phyloP scores from a whole-genome alignment of 2,329 filamentous ascomycete genomes.

The Scedosporium boydii region DNA sequence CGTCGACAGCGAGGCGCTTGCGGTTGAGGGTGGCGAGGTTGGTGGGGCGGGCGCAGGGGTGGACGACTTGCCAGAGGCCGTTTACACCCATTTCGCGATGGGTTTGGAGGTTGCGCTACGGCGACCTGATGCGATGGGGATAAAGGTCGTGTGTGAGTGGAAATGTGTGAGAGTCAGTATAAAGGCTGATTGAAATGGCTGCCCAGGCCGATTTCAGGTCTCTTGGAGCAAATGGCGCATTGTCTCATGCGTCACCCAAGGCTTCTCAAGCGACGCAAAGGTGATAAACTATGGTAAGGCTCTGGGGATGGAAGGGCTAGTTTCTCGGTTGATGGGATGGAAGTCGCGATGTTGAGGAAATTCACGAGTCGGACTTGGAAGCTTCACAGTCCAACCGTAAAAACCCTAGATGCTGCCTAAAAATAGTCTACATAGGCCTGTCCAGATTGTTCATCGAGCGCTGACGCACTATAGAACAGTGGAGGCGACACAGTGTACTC shows the following conservation, averaged over 20 bases:
- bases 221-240: background rate
- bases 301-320: background rate
- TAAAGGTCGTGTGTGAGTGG: background rate
- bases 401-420: too few relatives aligned
- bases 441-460: too few relatives aligned
- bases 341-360: background rate
- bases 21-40: constrained; percentile 94
- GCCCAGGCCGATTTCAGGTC: constrained; percentile 1
- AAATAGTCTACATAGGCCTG: too few relatives aligned
- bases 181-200: background rate
- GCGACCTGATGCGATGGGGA: background rate
- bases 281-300: background rate
- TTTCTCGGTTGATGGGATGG: background rate
- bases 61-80: constrained; percentile 91
- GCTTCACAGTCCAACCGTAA: too few relatives aligned
- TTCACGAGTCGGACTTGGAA: background rate
- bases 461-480: too few relatives aligned
- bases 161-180: background rate
- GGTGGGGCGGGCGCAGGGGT: constrained; percentile 89
- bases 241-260: background rate
- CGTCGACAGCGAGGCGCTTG: constrained; percentile 92
- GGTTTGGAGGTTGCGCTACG: background rate
- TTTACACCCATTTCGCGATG: constrained; percentile 85
- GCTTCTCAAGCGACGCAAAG: background rate
- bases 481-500: too few relatives aligned